A percentile compares a stretch with the other conserved stretches of the same genome.
Evolutionary conservation across 2,329 filamentous ascomycete genomes (phyloP).

Genomic region (Simplicillium aogashimaense): DNA sequence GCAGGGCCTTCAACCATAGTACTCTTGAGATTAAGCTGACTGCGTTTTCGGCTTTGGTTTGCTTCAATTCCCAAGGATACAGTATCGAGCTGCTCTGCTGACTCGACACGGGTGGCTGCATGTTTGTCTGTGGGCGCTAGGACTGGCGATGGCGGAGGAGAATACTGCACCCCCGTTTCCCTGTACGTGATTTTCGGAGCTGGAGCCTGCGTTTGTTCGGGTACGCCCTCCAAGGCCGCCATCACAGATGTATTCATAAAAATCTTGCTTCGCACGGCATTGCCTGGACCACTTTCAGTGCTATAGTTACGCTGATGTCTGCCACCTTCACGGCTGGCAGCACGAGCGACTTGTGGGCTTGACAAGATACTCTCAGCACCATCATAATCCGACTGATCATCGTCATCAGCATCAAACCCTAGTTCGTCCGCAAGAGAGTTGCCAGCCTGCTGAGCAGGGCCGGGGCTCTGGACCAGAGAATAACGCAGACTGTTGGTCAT

Average conservation of each 20-base stretch:
- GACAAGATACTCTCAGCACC: constrained; percentile 55
- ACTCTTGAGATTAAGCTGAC: constrained; percentile 40
- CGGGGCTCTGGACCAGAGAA: constrained; percentile 55
- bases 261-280: constrained; percentile 41
- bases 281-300: constrained; percentile 35
- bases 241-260: constrained; percentile 44
- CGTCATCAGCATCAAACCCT: constrained; percentile 73
- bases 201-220: constrained; percentile 29
- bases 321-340: constrained; percentile 39
- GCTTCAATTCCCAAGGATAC: constrained; percentile 62
- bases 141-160: constrained; percentile 66
- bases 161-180: constrained; percentile 71
- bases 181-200: constrained; percentile 38
- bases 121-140: constrained; percentile 26
- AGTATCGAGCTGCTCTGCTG: constrained; percentile 17
- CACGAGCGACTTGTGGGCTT: constrained; percentile 37
- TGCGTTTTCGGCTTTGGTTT: constrained; percentile 63
- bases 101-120: too few relatives aligned
- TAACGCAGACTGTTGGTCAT: constrained; percentile 64
- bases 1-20: constrained; percentile 36
- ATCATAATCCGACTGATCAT: constrained; percentile 60
- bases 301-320: too few relatives aligned
- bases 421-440: constrained; percentile 86
- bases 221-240: constrained; percentile 45
- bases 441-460: constrained; percentile 48